Evolutionary conservation across 768 basidiomycete genomes (phyloP).

Genomic region (Phaeotremella fagi): DNA sequence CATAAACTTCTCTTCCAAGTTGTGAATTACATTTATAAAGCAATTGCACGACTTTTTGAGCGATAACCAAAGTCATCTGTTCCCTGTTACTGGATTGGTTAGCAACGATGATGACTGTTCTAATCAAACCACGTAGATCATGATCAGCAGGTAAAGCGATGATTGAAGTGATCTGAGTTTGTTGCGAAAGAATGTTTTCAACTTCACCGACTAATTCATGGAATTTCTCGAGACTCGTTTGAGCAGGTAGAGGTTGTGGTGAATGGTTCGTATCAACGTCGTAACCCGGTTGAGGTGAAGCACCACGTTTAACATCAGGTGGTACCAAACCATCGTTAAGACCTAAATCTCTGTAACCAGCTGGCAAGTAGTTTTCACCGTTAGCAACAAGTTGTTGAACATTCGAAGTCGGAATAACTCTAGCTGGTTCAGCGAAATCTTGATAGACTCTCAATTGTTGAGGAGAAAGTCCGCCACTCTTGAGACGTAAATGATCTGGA

Average conservation of each 20-base stretch:
- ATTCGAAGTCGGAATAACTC: constrained; percentile 51
- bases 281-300: constrained; percentile 16
- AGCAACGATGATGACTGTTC: constrained; percentile 77
- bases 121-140: constrained; percentile 76
- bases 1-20: constrained; percentile 88
- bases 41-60: constrained; percentile 93
- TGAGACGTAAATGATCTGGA: constrained; percentile 84
- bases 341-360: constrained; percentile 12
- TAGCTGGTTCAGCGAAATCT: constrained; percentile 66
- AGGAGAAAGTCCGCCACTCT: constrained; percentile 70
- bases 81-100: constrained; percentile 71
- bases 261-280: constrained; percentile 24
- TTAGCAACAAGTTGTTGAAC: constrained; percentile 8
- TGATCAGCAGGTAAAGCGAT: constrained; percentile 71
- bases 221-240: constrained; percentile 87
- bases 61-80: constrained; percentile 82
- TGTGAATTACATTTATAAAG: constrained; percentile 82
- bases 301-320: constrained; percentile 32
- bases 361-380: constrained; percentile 21
- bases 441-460: constrained; percentile 88
- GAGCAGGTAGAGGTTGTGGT: constrained; percentile 52
- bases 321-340: constrained; percentile 17
- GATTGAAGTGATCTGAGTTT: constrained; percentile 67
- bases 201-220: constrained; percentile 60
- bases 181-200: constrained; percentile 72